Conservation (phyloP, 371 early-diverging fungal genomes). For the Apophysomyces trapeziformis region DNA sequence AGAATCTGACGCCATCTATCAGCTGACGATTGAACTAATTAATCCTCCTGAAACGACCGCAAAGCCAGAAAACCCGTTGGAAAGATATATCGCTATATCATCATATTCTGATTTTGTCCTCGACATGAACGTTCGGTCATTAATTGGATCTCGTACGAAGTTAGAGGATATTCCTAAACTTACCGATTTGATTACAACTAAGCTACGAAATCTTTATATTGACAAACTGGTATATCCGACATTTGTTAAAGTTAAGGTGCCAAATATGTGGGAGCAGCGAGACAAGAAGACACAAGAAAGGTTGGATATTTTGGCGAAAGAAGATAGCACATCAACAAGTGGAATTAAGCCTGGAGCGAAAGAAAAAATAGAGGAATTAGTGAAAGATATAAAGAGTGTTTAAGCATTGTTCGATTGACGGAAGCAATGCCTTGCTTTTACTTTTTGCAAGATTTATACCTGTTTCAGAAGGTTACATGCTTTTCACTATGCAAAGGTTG, state of each 20-base stretch:
- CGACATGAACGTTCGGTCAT: constrained; percentile 84
- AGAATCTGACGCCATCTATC: constrained; percentile 9
- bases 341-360: constrained; percentile 26
- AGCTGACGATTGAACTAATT: constrained; percentile 51
- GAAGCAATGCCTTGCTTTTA: too few species aligned
- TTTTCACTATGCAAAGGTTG: too few species aligned
- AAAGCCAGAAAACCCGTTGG: constrained; percentile 42
- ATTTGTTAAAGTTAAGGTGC: constrained; percentile 55
- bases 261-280: constrained; percentile 46
- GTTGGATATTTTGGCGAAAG: not conserved
- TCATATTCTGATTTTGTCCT: constrained; percentile 76
- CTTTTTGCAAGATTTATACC: too few species aligned
- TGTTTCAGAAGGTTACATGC: too few species aligned
- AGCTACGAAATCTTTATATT: constrained; percentile 71
- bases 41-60: constrained; percentile 51
- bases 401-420: not conserved
- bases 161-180: constrained; percentile 93
- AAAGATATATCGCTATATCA: constrained; percentile 66
- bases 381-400: constrained; percentile 41
- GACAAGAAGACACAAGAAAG: constrained; percentile 23
- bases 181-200: constrained; percentile 78
- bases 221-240: constrained; percentile 69
- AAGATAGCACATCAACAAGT: constrained; percentile 4
- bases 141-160: constrained; percentile 92
- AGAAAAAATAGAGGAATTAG: constrained; percentile 43